Base-by-base conservation (phyloP, 768 basidiomycete species). In the Tulasnella sp. region DNA sequence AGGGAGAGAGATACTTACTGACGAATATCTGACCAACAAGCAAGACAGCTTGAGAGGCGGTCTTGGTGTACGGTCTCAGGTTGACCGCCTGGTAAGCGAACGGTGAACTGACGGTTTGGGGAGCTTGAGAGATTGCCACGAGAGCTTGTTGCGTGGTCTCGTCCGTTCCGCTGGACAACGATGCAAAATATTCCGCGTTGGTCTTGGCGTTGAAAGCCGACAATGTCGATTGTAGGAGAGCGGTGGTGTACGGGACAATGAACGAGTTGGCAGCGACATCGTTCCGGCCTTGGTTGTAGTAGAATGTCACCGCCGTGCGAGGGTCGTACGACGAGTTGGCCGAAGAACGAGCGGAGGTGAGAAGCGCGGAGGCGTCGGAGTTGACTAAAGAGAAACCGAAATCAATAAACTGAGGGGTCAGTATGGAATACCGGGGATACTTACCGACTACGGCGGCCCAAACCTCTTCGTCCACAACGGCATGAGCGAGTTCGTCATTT, bases 361-460 rank as follows among this genome's bases (percentile, higher is more conserved):
- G 78, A 2, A 67, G 71, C 1, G 74, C 70, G 4, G 82, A 80
- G 0, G 82, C 82, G 6, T 81, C 82, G 2, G 72, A 12, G 22
- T 63, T 22, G 1, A 74, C 73, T 74, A 59, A 22, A 42, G n/a
- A 32, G 16, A 42, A 42, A 14, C 42, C 4, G 42, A 16, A 16
- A 42, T 42, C 4, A 42, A n/a, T 42, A 42, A 42, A 12, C 16
- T 42, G 42, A 42, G n/a, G 42, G 3, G 4, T 42, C 42, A n/a
- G 42, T 14, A 42, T 16, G 42, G n/a, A 42, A 42, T 29, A 14
- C 6, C 14, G 17, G 22, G 62, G n/a, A 42, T n/a, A 35, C 81
- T 72, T 65, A 81, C 81, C 77, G 62, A 83, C 81, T 8, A 85
- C 78, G 5, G 81, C 81, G 5, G 81, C 80, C 84, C 84, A 85